These are phyloP conservation scores for Jasminum sambac DNA, from an alignment of 257 asterid genomes.

Conservation along the genomic window DNA sequence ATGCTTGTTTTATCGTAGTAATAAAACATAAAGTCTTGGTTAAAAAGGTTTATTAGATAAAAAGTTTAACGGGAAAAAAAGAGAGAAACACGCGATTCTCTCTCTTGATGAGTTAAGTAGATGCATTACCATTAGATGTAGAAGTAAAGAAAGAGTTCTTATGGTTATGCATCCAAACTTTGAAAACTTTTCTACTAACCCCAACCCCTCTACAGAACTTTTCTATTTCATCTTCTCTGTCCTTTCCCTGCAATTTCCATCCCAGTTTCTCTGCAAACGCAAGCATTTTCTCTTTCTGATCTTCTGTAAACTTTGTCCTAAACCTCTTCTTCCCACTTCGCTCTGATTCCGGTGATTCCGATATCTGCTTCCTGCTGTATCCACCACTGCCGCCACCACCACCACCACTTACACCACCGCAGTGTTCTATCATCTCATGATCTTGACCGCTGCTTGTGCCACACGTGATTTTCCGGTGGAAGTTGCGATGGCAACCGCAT, in stretches of 20 bases:
- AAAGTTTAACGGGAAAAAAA: too few relatives aligned
- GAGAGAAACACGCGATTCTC: too few relatives aligned
- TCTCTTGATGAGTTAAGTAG: constrained; percentile 53
- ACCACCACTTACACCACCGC: too few relatives aligned
- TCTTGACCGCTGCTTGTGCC: constrained; percentile 16
- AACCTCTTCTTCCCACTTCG: constrained; percentile 55
- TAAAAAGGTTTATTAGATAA: neutral
- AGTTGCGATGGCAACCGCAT: constrained; percentile 80
- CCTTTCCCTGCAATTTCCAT: constrained; percentile 63
- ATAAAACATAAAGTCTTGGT: neutral
- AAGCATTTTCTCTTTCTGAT: constrained; percentile 74
- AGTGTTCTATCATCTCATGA: constrained; percentile 21
- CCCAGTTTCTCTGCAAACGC: constrained; percentile 68
- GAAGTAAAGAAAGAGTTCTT: constrained; percentile 41
- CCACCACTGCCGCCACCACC: constrained; percentile 14
- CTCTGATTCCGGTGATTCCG: constrained; percentile 28
- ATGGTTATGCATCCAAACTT: constrained; percentile 87
- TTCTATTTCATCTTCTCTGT: constrained; percentile 61
- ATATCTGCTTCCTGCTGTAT: constrained; percentile 8
- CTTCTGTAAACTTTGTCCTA: constrained; percentile 63
- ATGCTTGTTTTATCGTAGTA: too few relatives aligned
- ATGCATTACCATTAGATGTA: constrained; percentile 43
- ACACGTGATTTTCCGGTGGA: constrained; percentile 49
- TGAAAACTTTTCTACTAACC: constrained; percentile 67
- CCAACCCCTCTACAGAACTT: constrained; percentile 63